Evolutionary conservation across 768 basidiomycete species (phyloP).

Genomic region (Boletellus ananas): DNA sequence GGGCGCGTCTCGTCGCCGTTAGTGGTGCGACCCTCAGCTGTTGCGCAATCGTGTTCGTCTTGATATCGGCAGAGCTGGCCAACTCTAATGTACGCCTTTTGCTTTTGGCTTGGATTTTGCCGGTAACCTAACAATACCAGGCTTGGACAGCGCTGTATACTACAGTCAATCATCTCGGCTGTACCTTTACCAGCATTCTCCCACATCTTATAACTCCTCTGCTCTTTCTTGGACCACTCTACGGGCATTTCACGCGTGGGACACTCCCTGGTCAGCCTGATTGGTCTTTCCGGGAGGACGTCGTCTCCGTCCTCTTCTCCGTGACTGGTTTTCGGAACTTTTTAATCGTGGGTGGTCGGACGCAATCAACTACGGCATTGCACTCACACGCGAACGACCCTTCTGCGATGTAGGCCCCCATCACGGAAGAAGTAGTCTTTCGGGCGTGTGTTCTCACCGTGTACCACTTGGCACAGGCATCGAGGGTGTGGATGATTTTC

Average conservation of each 20-base stretch:
- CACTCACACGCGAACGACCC: background rate
- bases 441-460: conserved; percentile 77
- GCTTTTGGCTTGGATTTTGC: background rate
- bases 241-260: conserved; percentile 43
- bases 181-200: conserved; percentile 27
- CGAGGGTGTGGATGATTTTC: conserved; percentile 62
- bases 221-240: conserved; percentile 77
- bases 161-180: conserved; percentile 42
- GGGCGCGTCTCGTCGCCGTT: conserved; percentile 71
- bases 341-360: conserved; percentile 35
- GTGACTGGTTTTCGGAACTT: conserved; percentile 74
- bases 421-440: conserved; percentile 93
- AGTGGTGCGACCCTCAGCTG: conserved; percentile 57
- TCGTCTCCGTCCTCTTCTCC: conserved; percentile 41
- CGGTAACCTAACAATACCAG: conserved; percentile 11
- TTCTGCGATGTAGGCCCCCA: conserved; percentile 56
- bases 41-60: conserved; percentile 46
- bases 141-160: conserved; percentile 22
- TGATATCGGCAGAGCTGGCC: conserved; percentile 35
- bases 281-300: conserved; percentile 42
- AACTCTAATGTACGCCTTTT: conserved; percentile 10
- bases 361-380: background rate
- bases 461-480: conserved; percentile 62
- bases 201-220: conserved; percentile 68
- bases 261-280: conserved; percentile 53